Base-by-base conservation (phyloP, 2,329 filamentous ascomycete species). In the Claviceps paspali region DNA sequence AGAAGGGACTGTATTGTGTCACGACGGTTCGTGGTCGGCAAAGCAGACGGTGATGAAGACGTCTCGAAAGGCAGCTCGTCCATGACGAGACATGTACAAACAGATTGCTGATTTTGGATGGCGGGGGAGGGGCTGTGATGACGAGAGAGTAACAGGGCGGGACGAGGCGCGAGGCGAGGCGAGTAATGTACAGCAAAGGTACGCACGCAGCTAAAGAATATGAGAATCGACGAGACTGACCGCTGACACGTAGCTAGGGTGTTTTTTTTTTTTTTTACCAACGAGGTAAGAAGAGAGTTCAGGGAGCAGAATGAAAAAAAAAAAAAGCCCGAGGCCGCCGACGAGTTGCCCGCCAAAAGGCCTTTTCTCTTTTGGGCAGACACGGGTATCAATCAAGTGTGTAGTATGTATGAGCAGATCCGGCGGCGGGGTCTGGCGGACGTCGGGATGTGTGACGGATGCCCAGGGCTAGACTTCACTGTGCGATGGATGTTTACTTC, bases 81-180 rank as follows among this genome's bases (percentile, higher is more conserved):
- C 68, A 71, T 72, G 56, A 65, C 64, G 64, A 60, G 56, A 51
- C 53, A 52, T 30, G 31, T 23, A 21, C 45, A 53, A 48, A 38
- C 27, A 29, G 29, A 19, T 27, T 22, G 12, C 21, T 12, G 21
- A 17, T 14, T 28, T 23, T n/a, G 12, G 29, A 27, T 17, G 33
- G 29, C 28, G 27, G 33, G 28, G 33, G 12, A 14, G n/a, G n/a
- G n/a, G n/a, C n/a, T 12, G 23, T 32, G 29, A 33, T 27, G 29
- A 35, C 33, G 33, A 33, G 23, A 32, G 29, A 27, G 11, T 11
- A 27, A n/a, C 26, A n/a, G 14, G 26, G 17, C 29, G 29, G 19
- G 17, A 17, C 29, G 29, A 30, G 10, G 32, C 18, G 35, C 15
- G 19, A 5, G 15, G n/a, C n/a, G n/a, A n/a, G n/a, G n/a, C 34